Evolutionary conservation across 345 rosid species (phyloP).

Genomic region (Eucalyptus fibrosa): DNA sequence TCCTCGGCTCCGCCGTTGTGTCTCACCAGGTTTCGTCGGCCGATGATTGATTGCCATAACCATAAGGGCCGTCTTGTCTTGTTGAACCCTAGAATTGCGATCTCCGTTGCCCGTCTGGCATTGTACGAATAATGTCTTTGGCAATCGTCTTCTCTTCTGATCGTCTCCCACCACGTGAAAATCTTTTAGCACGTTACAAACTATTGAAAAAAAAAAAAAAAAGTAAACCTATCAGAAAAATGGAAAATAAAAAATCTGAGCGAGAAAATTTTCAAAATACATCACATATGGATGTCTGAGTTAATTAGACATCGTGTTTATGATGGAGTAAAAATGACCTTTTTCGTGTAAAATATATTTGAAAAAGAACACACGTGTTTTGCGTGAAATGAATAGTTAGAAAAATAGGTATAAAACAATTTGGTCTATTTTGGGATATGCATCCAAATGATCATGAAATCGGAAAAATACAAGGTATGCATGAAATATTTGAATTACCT

Average conservation of each 20-base stretch:
- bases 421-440: neutral
- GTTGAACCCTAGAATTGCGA: neutral
- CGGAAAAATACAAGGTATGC: neutral
- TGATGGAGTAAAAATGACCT: neutral
- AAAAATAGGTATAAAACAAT: neutral
- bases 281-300: neutral
- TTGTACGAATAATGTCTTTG: neutral
- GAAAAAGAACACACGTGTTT: neutral
- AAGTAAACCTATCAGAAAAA: neutral
- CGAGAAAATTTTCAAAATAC: neutral
- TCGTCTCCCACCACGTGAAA: neutral
- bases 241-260: neutral
- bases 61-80: neutral
- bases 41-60: neutral
- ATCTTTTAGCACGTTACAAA: neutral
- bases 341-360: neutral
- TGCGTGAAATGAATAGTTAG: neutral
- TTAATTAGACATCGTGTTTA: neutral
- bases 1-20: neutral
- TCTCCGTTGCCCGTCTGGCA: neutral
- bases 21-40: neutral
- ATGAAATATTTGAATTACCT: neutral
- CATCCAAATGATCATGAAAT: neutral
- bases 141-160: neutral
- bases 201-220: neutral